These are phyloP conservation scores for Apostasia shenzhenica DNA, from an alignment of 106 monocot genomes.

Conservation along the genomic window DNA sequence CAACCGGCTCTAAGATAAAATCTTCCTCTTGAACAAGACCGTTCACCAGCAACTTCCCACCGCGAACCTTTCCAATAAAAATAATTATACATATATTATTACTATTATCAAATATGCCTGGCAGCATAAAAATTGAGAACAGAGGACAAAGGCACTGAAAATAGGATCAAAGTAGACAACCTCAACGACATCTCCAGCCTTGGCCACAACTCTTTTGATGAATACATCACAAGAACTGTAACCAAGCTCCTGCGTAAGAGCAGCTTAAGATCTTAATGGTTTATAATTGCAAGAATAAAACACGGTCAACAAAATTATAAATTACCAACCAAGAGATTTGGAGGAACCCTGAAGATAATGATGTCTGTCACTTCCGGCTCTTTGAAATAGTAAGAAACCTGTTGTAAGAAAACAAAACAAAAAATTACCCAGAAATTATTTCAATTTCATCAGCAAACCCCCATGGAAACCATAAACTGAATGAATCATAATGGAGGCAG, in stretches of 20 bases:
- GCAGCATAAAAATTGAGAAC: no score
- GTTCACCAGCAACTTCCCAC: constrained; percentile 86
- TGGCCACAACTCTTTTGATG: constrained; percentile 95
- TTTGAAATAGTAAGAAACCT: constrained; percentile 88
- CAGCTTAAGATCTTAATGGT: not conserved
- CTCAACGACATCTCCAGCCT: constrained; percentile 79
- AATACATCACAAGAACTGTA: constrained; percentile 81
- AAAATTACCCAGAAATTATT: not conserved
- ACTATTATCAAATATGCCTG: not conserved
- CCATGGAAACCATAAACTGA: no score
- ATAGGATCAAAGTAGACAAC: constrained; percentile 22
- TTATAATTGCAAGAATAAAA: no score
- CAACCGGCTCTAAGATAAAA: constrained; percentile 72
- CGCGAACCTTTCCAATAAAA: constrained; percentile 40
- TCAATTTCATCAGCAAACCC: not conserved
- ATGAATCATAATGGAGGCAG: no score
- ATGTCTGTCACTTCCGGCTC: constrained; percentile 80
- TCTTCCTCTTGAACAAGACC: constrained; percentile 78
- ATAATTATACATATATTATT: not conserved
- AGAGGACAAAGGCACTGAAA: no score
- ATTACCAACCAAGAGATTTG: constrained; percentile 48
- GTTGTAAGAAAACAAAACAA: not conserved
- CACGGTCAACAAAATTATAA: no score
- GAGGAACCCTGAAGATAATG: constrained; percentile 75
- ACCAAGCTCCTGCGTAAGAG: constrained; percentile 43